Conservation (phyloP, 2,329 filamentous ascomycete species). For the Clonostachys solani region DNA sequence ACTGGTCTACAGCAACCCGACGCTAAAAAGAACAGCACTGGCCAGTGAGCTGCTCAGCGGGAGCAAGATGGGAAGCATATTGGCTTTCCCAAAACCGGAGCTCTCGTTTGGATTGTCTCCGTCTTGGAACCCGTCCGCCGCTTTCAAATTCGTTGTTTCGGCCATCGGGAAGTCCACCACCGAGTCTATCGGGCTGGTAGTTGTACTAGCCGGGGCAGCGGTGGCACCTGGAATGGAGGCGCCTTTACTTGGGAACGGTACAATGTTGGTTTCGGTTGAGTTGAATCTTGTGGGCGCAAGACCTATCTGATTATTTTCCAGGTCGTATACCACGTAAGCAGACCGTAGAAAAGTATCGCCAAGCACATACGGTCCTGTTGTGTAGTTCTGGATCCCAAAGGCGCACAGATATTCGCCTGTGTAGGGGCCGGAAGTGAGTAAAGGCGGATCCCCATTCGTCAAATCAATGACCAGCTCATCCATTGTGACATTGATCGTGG, state of each 20-base stretch:
- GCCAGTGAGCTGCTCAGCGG: too few relatives aligned
- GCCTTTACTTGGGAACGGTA: conserved; percentile 43
- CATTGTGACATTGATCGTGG: conserved; percentile 47
- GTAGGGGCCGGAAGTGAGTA: conserved; percentile 34
- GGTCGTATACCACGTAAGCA: conserved; percentile 56
- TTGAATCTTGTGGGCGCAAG: conserved; percentile 54
- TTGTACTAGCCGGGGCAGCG: conserved; percentile 29
- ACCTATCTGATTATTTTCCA: conserved; percentile 52
- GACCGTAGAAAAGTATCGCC: conserved; percentile 57
- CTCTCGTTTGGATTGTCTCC: conserved; percentile 2
- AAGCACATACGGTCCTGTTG: conserved; percentile 36
- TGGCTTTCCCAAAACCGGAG: too few relatives aligned
- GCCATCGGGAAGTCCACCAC: conserved; percentile 9
- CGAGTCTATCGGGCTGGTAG: conserved; percentile 6
- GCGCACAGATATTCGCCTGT: conserved; percentile 42
- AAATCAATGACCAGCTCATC: conserved; percentile 50
- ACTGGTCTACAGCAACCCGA: too few relatives aligned
- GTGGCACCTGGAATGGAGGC: conserved; percentile 48
- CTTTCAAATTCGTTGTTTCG: conserved; percentile 12
- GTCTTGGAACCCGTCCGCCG: conserved; percentile 23
- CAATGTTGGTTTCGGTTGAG: conserved; percentile 41
- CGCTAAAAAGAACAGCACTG: too few relatives aligned
- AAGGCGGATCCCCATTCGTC: conserved; percentile 21
- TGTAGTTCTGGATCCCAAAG: conserved; percentile 53
- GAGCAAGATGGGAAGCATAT: too few relatives aligned